A percentile compares a stretch with the other conserved stretches of the same genome.
Conservation (phyloP, 139 green algal genomes). For the Chlamydomonas sp. region DNA sequence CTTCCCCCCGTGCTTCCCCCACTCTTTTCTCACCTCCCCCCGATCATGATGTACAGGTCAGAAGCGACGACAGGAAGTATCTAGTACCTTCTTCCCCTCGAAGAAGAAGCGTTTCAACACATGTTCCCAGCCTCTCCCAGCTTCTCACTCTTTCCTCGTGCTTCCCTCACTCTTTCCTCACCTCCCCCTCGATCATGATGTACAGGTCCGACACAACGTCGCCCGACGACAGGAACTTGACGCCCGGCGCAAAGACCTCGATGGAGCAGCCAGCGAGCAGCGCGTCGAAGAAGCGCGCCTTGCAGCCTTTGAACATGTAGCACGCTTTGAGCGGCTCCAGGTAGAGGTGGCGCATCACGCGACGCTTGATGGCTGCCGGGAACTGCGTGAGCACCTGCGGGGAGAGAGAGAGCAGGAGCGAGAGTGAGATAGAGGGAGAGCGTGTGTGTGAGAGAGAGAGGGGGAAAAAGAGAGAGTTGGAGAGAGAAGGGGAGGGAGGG, state of each 20-base stretch:
- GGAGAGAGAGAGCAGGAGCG: too few species aligned
- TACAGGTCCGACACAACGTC: conserved; percentile 31
- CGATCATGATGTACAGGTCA: conserved; percentile 23
- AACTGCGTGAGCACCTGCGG: conserved; percentile 38
- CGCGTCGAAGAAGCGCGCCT: conserved; percentile 49
- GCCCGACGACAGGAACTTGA: conserved; percentile 18
- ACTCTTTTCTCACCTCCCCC: conserved; percentile 17
- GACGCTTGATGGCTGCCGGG: conserved; percentile 35
- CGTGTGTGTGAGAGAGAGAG: too few species aligned
- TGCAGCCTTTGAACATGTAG: conserved; percentile 53
- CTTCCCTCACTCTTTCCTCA: too few species aligned
- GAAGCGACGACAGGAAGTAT: conserved; percentile 30
- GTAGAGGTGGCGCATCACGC: conserved; percentile 43
- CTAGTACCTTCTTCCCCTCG: too few species aligned
- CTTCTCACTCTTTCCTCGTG: not conserved
- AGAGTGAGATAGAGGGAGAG: too few species aligned
- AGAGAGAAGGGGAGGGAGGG: too few species aligned
- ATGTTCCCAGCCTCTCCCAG: too few species aligned
- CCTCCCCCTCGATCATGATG: conserved; percentile 18
- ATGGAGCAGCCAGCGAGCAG: conserved; percentile 42
- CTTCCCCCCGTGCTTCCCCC: not conserved
- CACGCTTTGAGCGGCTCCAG: conserved; percentile 27
- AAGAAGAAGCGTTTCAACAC: too few species aligned
- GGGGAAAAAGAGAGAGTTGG: too few species aligned
- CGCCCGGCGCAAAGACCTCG: conserved; percentile 51